Evolutionary conservation across 805 yeast genomes (phyloP).

Genomic region (Priceomyces fermenticarens): DNA sequence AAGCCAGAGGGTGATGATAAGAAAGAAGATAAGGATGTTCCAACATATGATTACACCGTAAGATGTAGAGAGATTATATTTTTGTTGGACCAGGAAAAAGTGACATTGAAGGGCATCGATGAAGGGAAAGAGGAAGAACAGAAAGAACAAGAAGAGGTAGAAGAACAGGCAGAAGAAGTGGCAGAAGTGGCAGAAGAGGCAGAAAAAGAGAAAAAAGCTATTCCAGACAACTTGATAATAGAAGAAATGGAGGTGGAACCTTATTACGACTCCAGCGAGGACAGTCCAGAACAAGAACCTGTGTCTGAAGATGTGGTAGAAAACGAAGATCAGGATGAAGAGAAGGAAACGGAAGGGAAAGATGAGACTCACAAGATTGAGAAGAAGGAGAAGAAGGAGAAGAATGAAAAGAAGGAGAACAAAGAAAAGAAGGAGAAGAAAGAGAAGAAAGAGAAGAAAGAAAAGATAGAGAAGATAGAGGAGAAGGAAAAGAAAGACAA

Average conservation of each 20-base stretch:
- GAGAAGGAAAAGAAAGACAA: not conserved
- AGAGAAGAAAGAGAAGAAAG: slow-evolving; percentile 10
- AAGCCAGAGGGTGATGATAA: slow-evolving; percentile 11
- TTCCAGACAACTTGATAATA: slow-evolving; percentile 31
- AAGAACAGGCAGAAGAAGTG: not conserved
- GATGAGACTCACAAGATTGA: slow-evolving; percentile 11
- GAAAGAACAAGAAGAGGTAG: not conserved
- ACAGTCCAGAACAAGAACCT: slow-evolving; percentile 15
- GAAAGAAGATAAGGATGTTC: slow-evolving; percentile 10
- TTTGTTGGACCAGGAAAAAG: slow-evolving; percentile 31
- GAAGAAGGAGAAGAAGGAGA: slow-evolving; percentile 13
- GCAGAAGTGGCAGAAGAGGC: not conserved
- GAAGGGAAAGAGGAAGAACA: not conserved
- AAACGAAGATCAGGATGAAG: slow-evolving; percentile 6
- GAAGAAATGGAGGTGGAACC: slow-evolving; percentile 41
- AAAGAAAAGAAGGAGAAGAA: slow-evolving; percentile 5
- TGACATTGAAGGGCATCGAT: slow-evolving; percentile 30
- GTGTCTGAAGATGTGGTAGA: not conserved
- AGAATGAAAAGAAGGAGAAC: slow-evolving; percentile 11
- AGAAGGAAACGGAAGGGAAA: slow-evolving; percentile 6
- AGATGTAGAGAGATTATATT: slow-evolving; percentile 38
- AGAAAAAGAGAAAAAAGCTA: not conserved
- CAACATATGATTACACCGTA: slow-evolving; percentile 37
- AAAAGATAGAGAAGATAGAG: slow-evolving; percentile 8
- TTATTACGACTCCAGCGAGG: not conserved